These are phyloP conservation scores for Vaccinium corymbosum DNA, from an alignment of 148 eudicot genomes.

Conservation along the genomic window DNA sequence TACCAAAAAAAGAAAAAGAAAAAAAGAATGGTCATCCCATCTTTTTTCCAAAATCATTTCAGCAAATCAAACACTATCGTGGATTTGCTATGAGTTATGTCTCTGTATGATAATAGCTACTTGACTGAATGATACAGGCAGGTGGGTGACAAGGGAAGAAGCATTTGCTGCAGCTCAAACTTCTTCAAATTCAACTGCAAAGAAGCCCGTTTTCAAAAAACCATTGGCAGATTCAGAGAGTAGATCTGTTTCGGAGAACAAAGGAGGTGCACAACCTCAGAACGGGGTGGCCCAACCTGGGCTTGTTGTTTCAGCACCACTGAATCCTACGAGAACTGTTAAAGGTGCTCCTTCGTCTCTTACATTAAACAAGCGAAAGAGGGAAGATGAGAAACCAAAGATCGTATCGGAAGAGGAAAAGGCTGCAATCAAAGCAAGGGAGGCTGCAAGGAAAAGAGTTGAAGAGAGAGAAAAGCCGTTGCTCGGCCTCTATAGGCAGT, in stretches of 20 bases:
- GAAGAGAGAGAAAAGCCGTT: slow-evolving; percentile 69
- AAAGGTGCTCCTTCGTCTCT: slow-evolving; percentile 51
- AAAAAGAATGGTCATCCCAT: background rate
- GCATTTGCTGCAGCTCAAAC: slow-evolving; percentile 53
- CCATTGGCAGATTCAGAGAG: slow-evolving; percentile 20
- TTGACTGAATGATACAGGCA: slow-evolving; percentile 46
- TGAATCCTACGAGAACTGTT: slow-evolving; percentile 41
- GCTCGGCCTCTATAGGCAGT: slow-evolving; percentile 78
- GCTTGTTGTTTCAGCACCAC: slow-evolving; percentile 32
- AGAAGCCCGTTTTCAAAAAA: slow-evolving; percentile 25
- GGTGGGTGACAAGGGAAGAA: slow-evolving; percentile 91
- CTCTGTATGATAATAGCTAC: background rate
- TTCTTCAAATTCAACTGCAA: slow-evolving; percentile 25
- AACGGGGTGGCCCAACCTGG: slow-evolving; percentile 30
- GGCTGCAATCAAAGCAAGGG: slow-evolving; percentile 90
- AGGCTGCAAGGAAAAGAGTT: slow-evolving; percentile 92
- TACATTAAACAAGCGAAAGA: slow-evolving; percentile 59
- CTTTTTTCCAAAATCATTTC: background rate
- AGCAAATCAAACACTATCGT: background rate
- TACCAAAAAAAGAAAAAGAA: too few relatives aligned
- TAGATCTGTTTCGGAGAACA: slow-evolving; percentile 17
- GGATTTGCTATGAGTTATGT: background rate
- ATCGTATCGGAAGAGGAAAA: slow-evolving; percentile 54
- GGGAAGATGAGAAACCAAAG: slow-evolving; percentile 46
- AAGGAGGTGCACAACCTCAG: slow-evolving; percentile 17